Percentiles rank a stretch among this genome's conserved stretches.
These are phyloP conservation scores for Sporothrix globosa DNA, from an alignment of 2,329 filamentous ascomycete species.

Conservation along the genomic window DNA sequence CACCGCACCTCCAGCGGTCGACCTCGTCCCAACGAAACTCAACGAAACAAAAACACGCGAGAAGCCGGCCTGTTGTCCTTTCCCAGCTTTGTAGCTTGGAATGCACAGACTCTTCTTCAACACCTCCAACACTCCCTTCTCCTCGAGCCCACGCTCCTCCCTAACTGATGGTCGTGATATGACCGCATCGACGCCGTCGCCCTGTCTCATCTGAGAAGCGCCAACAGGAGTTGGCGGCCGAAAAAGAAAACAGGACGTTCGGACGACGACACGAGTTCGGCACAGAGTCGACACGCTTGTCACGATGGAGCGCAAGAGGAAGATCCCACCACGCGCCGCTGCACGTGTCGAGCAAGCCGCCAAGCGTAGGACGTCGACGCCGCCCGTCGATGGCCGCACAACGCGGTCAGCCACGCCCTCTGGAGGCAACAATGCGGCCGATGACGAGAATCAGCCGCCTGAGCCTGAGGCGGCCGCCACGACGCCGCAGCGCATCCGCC, in stretches of 20 bases:
- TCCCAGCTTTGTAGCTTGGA: not conserved
- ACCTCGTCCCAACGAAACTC: slow-evolving; percentile 12
- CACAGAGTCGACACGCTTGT: slow-evolving; percentile 12
- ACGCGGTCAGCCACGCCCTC: slow-evolving; percentile 54
- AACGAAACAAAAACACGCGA: not conserved
- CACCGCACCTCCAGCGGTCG: slow-evolving; percentile 1
- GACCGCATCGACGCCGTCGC: slow-evolving; percentile 31
- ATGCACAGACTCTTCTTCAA: not conserved
- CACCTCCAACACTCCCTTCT: not conserved
- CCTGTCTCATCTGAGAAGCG: slow-evolving; percentile 32
- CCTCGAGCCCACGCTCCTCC: not conserved
- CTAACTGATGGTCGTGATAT: slow-evolving; percentile 32
- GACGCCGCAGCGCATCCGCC: slow-evolving; percentile 45
- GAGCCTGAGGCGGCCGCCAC: slow-evolving; percentile 36
- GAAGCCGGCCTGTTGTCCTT: not conserved
- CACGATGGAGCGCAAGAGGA: slow-evolving; percentile 67
- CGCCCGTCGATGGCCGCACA: slow-evolving; percentile 48
- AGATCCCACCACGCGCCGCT: slow-evolving; percentile 64
- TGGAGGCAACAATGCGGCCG: slow-evolving; percentile 40
- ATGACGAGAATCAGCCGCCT: slow-evolving; percentile 42
- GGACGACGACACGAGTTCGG: not conserved
- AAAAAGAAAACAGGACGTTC: not conserved
- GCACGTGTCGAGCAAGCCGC: slow-evolving; percentile 62
- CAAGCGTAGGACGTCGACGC: slow-evolving; percentile 63
- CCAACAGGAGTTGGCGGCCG: slow-evolving; percentile 4